Base-by-base conservation (phyloP, 768 basidiomycete genomes). In the Fomitopsis serialis region DNA sequence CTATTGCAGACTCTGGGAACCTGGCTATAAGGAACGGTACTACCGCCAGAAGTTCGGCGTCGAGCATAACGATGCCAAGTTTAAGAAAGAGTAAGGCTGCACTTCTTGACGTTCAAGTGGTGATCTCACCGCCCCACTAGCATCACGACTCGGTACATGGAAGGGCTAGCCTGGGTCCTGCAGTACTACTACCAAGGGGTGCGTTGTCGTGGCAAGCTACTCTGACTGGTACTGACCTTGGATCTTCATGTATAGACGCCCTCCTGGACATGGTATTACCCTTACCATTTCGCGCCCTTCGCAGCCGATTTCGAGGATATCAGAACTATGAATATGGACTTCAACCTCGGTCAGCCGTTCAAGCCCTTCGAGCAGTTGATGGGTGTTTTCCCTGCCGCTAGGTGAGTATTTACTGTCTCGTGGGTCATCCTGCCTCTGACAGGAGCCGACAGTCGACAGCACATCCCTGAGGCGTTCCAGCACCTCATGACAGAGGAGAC, bases 261-360 rank as follows among this genome's bases (percentile, higher is more conserved):
- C 3, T 97, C 95, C 2, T 98, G 96, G 96, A 84, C 94, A 64
- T 99, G 97, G 97, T 99, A 88, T 72, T 98, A 98, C 68, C 97
- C 97, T 1, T 95, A 89, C 63, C 97, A 99, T 70, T 99, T 97
- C 67, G 92, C 97, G 12, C 97, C 97, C 0, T 99, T 99, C 67
- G 97, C 97, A 8, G 85, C 87, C 55, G 97, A 99, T 68, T 98
- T 98, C 60, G 78, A 80, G 52, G 85, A 89, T 43, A 74, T 96
- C 45, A 79, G 78, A 34, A 76, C 83, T 58, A 83, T 95, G 81
- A 73, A 92, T 35, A 84, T 98, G 65, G 69, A 74, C 35, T 98
- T 98, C 63, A 78, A 80, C 4, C 65, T 82, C 23, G 92, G 94
- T 6, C 78, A 83, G 54, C 97, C 97, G 3, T 98, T 98, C 78